Evolutionary conservation across 805 yeast species (phyloP).

Genomic region (Tetrapisispora arboricola): DNA sequence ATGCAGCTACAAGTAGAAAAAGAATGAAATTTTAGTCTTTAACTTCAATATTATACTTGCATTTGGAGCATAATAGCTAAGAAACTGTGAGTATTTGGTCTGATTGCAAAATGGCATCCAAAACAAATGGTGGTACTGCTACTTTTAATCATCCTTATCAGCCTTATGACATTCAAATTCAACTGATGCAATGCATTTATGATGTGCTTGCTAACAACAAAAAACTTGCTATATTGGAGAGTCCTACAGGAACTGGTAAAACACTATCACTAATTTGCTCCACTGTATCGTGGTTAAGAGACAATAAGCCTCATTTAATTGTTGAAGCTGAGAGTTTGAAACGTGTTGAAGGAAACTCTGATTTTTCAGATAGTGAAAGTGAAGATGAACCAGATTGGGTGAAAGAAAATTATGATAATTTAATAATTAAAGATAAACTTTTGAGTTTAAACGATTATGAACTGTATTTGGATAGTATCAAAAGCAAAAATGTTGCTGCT

Average conservation of each 20-base stretch:
- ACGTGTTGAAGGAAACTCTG: slow-evolving; percentile 16
- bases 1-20: too few relatives aligned
- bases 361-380: slow-evolving; percentile 22
- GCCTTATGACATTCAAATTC: slow-evolving; percentile 71
- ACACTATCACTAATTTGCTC: slow-evolving; percentile 82
- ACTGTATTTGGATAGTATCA: slow-evolving; percentile 24
- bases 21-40: too few relatives aligned
- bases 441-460: slow-evolving; percentile 29
- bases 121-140: neutral
- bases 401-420: slow-evolving; percentile 30
- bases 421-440: slow-evolving; percentile 17
- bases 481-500: slow-evolving; percentile 4
- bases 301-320: slow-evolving; percentile 30
- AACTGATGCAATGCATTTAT: slow-evolving; percentile 69
- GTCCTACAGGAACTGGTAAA: slow-evolving; percentile 94
- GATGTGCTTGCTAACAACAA: slow-evolving; percentile 38
- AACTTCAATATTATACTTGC: too few relatives aligned
- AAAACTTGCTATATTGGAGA: slow-evolving; percentile 75
- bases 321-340: slow-evolving; percentile 8
- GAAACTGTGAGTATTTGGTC: too few relatives aligned
- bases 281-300: slow-evolving; percentile 71
- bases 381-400: slow-evolving; percentile 70
- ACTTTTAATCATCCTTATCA: slow-evolving; percentile 58
- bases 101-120: neutral
- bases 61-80: too few relatives aligned